Evolutionary conservation across 768 basidiomycete species (phyloP), one percentile per base, ranked within the genome.

Genomic region (Leccinum ochraceum): DNA sequence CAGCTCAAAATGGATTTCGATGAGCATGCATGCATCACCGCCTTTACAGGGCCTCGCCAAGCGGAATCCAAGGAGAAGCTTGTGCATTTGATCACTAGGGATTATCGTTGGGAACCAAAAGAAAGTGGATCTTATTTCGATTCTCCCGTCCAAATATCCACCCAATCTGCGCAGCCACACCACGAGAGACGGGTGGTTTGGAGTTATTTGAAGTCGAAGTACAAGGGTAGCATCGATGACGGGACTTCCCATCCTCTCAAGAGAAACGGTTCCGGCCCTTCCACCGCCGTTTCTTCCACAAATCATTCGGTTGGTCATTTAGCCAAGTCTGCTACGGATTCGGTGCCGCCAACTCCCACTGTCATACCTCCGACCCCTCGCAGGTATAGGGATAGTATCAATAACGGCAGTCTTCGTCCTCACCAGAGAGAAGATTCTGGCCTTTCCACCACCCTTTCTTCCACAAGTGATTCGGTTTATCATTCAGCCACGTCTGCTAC

Each of bases 11-110:
- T 80, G 67, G 42, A 60, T 30, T 79, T 78, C 7, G 65, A 72
- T n/a, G 77, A 64, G 14, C 69, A 76, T 10, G 80, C 67, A 3
- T 81, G 80, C 59, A 64, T 80, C 58, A 79, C 77, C 4, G 62
- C 76, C 5, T 62, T 72, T 44, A 30, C 48, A 13, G 50, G 20
- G 2, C 49, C 9, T 53, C 64, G n/a, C 10, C 42, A 4, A 36
- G 48, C n/a, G 8, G 67, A 62, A 53, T 71, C 66, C 53, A 62
- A 30, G 55, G 14, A 46, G 46, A 60, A 24, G 14, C 66, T 71
- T 20, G 34, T 54, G 32, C 44, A 62, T 14, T 9, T 70, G 49
- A 57, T 71, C 36, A 36, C 59, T 22, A 53, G 10, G n/a, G 24
- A 37, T 28, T 44, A 32, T 57, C 22, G 1, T 36, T 69, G 69